These are phyloP conservation scores for Saccharomyces pastorianus DNA, from an alignment of 1,139 yeast species.

Conservation along the genomic window DNA sequence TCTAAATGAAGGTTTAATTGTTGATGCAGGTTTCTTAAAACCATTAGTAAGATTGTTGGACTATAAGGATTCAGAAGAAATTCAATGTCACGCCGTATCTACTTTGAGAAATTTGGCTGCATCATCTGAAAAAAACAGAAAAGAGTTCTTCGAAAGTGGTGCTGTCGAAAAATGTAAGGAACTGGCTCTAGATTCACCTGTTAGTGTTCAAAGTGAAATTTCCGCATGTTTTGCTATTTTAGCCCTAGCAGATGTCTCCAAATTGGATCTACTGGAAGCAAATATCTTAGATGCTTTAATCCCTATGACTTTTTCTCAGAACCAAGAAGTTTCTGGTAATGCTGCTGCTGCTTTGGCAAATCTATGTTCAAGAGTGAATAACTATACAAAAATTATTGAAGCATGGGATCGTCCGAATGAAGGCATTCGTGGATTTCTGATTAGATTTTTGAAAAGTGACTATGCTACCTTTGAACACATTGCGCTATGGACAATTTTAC, in stretches of 20 bases:
- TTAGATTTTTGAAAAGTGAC: constrained; percentile 70
- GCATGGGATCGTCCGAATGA: constrained; percentile 77
- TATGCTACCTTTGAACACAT: constrained; percentile 97
- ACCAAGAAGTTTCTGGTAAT: constrained; percentile 95
- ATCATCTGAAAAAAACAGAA: constrained; percentile 83
- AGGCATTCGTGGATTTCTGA: constrained; percentile 79
- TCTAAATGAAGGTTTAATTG: constrained; percentile 85
- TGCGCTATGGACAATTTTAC: constrained; percentile 94
- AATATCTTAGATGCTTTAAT: constrained; percentile 83
- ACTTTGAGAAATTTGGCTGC: constrained; percentile 95
- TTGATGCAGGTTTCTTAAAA: constrained; percentile 89
- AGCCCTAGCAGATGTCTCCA: constrained; percentile 92
- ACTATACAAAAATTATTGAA: constrained; percentile 68
- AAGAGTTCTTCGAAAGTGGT: constrained; percentile 88
- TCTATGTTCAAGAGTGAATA: constrained; percentile 74
- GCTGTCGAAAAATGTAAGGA: constrained; percentile 92
- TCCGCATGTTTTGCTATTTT: constrained; percentile 95
- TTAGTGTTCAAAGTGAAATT: constrained; percentile 88
- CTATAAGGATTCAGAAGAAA: constrained; percentile 84
- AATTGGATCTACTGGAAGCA: constrained; percentile 72
- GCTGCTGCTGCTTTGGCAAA: constrained; percentile 98
- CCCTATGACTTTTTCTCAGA: constrained; percentile 80
- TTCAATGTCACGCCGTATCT: constrained; percentile 95
- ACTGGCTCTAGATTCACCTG: constrained; percentile 73
- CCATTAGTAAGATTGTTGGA: constrained; percentile 83